Base-by-base conservation (phyloP, 1,139 yeast species). In the Yamadazyma sp. region DNA sequence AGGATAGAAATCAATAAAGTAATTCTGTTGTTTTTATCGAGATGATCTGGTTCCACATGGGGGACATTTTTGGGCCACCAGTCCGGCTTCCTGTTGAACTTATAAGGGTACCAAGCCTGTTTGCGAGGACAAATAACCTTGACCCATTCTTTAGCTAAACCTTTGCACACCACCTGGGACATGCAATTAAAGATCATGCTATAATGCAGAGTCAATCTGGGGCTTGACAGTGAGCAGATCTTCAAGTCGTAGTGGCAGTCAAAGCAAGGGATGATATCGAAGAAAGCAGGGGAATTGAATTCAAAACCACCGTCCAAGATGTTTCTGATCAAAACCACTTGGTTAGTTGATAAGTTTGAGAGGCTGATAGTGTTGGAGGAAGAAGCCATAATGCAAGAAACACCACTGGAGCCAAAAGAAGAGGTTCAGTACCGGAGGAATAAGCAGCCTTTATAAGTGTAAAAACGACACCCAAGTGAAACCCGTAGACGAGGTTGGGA, bases 11-110 rank as follows among this genome's bases (percentile, higher is more conserved):
- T 61, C 51, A 84, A 59, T 18, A 85, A 57, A 3, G 51, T 54
- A 15, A 81, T 55, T 41, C 94, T 61, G 46, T 79, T 82, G 1
- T 59, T 60, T 53, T 81, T 84, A 44, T 69, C 73, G 43, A 85
- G 63, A 59, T 85, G 89, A 56, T 85, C 92, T 0, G 92, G 92
- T 51, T 85, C 92, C 36, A 69, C 67, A 58, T 85, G 92, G 30
- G 77, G 66, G 0, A 82, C 77, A 14, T 48, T 40, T 0, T 31
- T 31, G 0, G 92, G 92, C 94, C 92, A 85, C 91, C 92, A 84
- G 1, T 54, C 53, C 0, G 92, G 92, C 46, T 67, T 76, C 11
- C 71, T 70, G 15, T 14, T 22, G 2, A 77, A 79, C 42, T 79
- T 83, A 55, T 85, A 85, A 0, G 92, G 92, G 48, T 59, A 75